phyloP scores from a whole-genome alignment of 257 asterid species.

The Cinchona pubescens region DNA sequence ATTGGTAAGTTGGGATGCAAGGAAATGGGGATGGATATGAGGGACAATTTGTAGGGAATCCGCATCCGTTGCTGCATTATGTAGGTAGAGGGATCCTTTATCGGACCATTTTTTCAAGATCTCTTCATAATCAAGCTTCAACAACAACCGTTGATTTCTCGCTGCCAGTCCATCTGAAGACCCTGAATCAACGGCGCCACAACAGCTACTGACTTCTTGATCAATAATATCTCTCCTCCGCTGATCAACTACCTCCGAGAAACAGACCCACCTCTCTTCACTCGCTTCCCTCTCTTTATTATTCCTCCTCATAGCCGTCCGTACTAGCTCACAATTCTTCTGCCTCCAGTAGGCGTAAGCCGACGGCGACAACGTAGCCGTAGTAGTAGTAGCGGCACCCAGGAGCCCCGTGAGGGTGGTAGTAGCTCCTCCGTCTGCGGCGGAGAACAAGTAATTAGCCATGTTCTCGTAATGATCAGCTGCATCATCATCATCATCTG shows the following conservation, averaged over 20 bases:
- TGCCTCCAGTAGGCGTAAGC: conserved; percentile 38
- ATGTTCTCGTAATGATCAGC: conserved; percentile 72
- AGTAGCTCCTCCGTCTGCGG: conserved; percentile 67
- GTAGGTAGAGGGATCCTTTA: conserved; percentile 63
- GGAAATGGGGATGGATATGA: conserved; percentile 42
- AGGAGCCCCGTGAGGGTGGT: conserved; percentile 60
- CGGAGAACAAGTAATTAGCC: conserved; percentile 63
- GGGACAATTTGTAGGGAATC: conserved; percentile 64
- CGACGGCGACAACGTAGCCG: conserved; percentile 34
- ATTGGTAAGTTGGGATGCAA: conserved; percentile 25
- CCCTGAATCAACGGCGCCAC: conserved; percentile 37
- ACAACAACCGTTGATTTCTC: conserved; percentile 38
- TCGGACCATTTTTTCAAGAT: conserved; percentile 86
- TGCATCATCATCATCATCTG: no score
- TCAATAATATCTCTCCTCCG: conserved; percentile 69
- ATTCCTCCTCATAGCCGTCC: conserved; percentile 80
- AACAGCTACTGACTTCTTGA: conserved; percentile 83
- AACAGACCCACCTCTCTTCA: conserved; percentile 82
- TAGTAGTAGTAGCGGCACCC: conserved; percentile 29
- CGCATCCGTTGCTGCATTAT: conserved; percentile 26
- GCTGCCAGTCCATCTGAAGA: no score
- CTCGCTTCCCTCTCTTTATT: conserved; percentile 59
- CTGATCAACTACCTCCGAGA: conserved; percentile 89
- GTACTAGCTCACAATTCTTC: conserved; percentile 56
- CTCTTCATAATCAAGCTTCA: conserved; percentile 85